Evolutionary conservation across 1,284 basidiomycete species (phyloP).

Genomic region (Ustilago nuda): DNA sequence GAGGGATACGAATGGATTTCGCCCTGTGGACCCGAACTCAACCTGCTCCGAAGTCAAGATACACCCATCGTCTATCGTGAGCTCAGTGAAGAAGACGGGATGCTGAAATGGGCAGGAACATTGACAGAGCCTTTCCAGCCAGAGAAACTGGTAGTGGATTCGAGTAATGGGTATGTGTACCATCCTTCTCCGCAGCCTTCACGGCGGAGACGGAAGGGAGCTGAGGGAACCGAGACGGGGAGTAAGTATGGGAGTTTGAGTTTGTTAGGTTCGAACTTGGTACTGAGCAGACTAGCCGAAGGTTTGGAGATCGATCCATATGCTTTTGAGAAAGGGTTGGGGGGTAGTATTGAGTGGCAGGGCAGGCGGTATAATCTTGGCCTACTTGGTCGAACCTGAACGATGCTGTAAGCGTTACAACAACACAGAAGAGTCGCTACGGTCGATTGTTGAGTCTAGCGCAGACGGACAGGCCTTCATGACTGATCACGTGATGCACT

Average conservation of each 20-base stretch:
- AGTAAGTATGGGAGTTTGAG: conserved; percentile 56
- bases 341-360: conserved; percentile 47
- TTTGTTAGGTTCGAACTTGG: conserved; percentile 58
- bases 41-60: conserved; percentile 64
- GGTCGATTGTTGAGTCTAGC: too few species aligned
- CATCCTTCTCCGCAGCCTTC: conserved; percentile 63
- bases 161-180: conserved; percentile 64
- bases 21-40: conserved; percentile 66
- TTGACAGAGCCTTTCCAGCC: conserved; percentile 55
- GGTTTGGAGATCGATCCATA: conserved; percentile 53
- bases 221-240: background rate
- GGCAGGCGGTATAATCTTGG: conserved; percentile 28
- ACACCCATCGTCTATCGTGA: conserved; percentile 67
- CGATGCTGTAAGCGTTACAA: background rate
- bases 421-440: too few species aligned
- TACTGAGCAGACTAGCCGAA: conserved; percentile 54
- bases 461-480: background rate
- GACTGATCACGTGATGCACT: too few species aligned
- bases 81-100: conserved; percentile 37
- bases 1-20: conserved; percentile 65
- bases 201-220: background rate
- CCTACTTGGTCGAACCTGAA: conserved; percentile 16
- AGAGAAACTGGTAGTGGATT: conserved; percentile 51
- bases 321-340: conserved; percentile 18
- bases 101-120: conserved; percentile 60